phyloP scores from a whole-genome alignment of 805 yeast genomes.

The Sungouiella blattae region DNA sequence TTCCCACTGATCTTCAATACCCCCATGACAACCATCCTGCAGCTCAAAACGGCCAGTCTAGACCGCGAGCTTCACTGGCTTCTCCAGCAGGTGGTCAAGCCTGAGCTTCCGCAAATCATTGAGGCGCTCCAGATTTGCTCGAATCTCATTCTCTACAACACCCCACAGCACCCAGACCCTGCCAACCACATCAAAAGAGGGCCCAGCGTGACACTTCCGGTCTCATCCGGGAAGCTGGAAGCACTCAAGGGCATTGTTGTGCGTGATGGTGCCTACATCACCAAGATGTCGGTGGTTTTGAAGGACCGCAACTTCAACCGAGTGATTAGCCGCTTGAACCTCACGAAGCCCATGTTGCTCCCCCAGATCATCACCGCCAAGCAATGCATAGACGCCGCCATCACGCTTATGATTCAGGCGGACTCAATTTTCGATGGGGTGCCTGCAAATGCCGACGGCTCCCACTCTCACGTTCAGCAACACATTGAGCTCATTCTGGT shows the following conservation, averaged over 20 bases:
- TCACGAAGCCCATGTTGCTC: constrained; percentile 34
- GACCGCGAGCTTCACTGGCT: constrained; percentile 19
- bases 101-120: constrained; percentile 17
- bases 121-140: constrained; percentile 39
- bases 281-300: constrained; percentile 42
- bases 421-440: constrained; percentile 13
- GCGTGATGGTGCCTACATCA: constrained; percentile 51
- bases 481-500: constrained; percentile 20
- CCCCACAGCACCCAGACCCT: constrained; percentile 33
- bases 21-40: not conserved
- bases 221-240: constrained; percentile 53
- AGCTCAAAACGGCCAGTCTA: constrained; percentile 4
- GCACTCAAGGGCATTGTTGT: constrained; percentile 58
- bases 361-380: constrained; percentile 48
- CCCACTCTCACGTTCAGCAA: constrained; percentile 7
- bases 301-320: constrained; percentile 41
- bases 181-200: constrained; percentile 27
- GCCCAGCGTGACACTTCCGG: constrained; percentile 50
- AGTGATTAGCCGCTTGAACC: constrained; percentile 22
- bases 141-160: constrained; percentile 33
- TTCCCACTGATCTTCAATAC: too few relatives aligned
- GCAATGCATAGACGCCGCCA: constrained; percentile 32
- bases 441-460: not conserved
- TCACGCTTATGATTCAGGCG: constrained; percentile 25
- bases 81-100: constrained; percentile 11